Base-by-base conservation (phyloP, 495 filamentous ascomycete genomes). In the Trypethelium eluteriae region DNA sequence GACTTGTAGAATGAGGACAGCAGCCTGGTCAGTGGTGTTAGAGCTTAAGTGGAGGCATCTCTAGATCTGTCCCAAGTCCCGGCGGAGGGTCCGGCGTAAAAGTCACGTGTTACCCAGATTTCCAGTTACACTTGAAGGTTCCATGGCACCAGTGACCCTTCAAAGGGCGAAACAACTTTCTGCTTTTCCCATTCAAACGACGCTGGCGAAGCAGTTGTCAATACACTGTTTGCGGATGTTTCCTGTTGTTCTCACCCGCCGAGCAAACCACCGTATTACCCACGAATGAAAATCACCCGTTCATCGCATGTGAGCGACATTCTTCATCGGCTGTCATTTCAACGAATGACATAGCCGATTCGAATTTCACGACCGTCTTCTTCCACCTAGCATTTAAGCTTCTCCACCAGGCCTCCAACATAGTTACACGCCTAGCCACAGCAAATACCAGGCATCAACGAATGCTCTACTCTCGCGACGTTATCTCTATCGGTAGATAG, bases 321-420 rank as follows among this genome's bases (percentile, higher is more conserved):
- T 10, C 53, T 9, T 46, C 49, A 6, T 36, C 10, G 53, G 14
- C 11, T 36, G 32, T 59, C 53, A 14, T 59, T 59, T 18, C 7
- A 59, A 7, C 53, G 53, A 59, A 59, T 59, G 53, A 59, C 32
- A 59, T 36, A 35, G 6, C 7, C 53, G 53, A 59, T 32, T n/a
- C 3, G 2, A 35, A 10, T 3, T 59, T 59, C 53, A 35, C 11
- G 53, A 59, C 53, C 3, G 7, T 59, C 53, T 35, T 14, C 18
- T 59, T 35, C 53, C 6, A 10, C 32, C 14, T 59, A 32, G 36
- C 36, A 4, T 9, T 5, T 9, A 18, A 59, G 53, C 53, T 11
- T 59, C 36, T 36, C 36, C 25, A 35, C 25, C 36, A 32, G 5
- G 36, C 18, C 11, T 59, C 18, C 34, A 7, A 3, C 53, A 59